Base-by-base conservation (phyloP, 257 asterid genomes). In the Salvia rosmarinus region DNA sequence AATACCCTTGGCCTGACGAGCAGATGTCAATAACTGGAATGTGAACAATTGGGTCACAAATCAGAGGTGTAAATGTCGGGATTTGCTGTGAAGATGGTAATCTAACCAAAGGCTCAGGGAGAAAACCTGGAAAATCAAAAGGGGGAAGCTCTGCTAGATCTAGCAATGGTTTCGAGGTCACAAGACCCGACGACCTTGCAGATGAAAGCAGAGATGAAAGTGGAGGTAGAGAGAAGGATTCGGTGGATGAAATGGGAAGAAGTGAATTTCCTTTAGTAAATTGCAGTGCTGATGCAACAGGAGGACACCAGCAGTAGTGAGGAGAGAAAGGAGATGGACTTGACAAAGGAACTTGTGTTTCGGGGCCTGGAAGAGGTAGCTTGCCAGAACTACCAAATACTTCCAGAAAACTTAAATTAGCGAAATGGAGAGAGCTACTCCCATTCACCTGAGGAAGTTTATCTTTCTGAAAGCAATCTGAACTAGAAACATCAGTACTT, bases 231-330 rank as follows among this genome's bases (percentile, higher is more conserved):
- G 92, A 77, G 1, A 81, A 63, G 25, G 89, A 66, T 55, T 86
- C 91, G 0, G n/a, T 32, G 13, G 85, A 79, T 6, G 90, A 76
- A 19, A 85, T 50, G 6, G 95, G 87, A 3, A 82, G 77, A 49
- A 72, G 80, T 1, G 81, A 61, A 67, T 68, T 79, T 52, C 80
- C 85, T 6, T 78, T 73, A 2, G 83, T 59, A 73, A 54, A 86
- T 46, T 80, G 95, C 80, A 78, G 71, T 5, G 86, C 62, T 11
- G 92, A 82, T 28, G 82, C 87, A 70, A 80, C 82, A 17, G 95
- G 88, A 59, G 98, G 98, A 54, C 98, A 93, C 95, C 96, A 89
- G 80, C 97, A 91, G 74, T 91, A 94, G 60, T 80, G 84, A 67
- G 97, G 98, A 64, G 98, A 83, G 59, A 85, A 58, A 9, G 84